Conservation (phyloP, 345 rosid species). For the Dipteronia sinensis region DNA sequence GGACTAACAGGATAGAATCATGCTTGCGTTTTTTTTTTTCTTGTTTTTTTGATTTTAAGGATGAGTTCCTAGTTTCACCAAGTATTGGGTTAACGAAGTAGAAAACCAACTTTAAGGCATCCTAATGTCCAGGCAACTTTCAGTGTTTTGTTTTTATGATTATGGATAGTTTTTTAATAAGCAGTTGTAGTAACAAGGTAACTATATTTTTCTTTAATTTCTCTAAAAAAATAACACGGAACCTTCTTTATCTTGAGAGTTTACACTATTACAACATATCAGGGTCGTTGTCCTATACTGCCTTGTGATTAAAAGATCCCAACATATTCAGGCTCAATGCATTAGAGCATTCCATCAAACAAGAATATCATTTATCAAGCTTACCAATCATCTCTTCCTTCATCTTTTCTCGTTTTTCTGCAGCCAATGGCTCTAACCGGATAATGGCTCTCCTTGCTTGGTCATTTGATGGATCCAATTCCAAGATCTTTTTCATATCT, state of each 20-base stretch:
- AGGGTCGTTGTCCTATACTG: no score
- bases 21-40: neutral
- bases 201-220: neutral
- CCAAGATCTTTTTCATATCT: conserved; percentile 87
- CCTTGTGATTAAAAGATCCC: neutral
- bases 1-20: neutral
- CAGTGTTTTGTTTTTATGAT: neutral
- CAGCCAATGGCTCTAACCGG: conserved; percentile 87
- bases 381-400: conserved; percentile 97
- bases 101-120: neutral
- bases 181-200: neutral
- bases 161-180: no score
- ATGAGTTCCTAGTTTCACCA: neutral
- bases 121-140: neutral
- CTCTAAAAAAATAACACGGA: neutral
- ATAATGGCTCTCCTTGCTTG: conserved; percentile 68
- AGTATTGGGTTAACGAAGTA: neutral
- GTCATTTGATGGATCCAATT: conserved; percentile 77
- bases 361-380: conserved; percentile 23
- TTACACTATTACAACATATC: neutral
- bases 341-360: neutral
- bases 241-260: neutral
- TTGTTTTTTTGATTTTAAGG: no score
- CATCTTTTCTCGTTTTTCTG: conserved; percentile 90
- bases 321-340: neutral